Conservation (phyloP, 805 yeast genomes). For the Candida insectorum region DNA sequence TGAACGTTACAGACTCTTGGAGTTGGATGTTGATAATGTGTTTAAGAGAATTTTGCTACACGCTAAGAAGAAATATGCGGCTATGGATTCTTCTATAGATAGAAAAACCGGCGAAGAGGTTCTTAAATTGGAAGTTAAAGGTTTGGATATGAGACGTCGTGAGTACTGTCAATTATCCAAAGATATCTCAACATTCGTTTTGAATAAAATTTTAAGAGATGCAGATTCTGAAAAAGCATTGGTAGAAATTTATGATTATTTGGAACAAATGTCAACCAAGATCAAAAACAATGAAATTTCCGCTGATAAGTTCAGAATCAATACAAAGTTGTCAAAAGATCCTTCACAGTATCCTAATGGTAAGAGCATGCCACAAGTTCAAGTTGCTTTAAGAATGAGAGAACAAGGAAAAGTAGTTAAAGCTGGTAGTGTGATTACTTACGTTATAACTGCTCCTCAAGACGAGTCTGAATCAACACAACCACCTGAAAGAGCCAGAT, state of each 20-base stretch:
- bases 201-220: slow-evolving; percentile 68
- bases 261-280: slow-evolving; percentile 56
- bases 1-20: slow-evolving; percentile 81
- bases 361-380: slow-evolving; percentile 82
- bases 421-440: slow-evolving; percentile 89
- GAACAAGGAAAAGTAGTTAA: slow-evolving; percentile 82
- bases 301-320: slow-evolving; percentile 70
- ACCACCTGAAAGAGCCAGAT: slow-evolving; percentile 70
- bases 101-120: slow-evolving; percentile 50
- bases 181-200: slow-evolving; percentile 74
- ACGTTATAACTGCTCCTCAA: slow-evolving; percentile 56
- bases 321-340: slow-evolving; percentile 86
- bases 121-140: slow-evolving; percentile 80
- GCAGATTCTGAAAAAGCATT: slow-evolving; percentile 75
- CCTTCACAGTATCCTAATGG: slow-evolving; percentile 81
- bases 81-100: slow-evolving; percentile 59
- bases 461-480: slow-evolving; percentile 31
- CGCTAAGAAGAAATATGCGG: slow-evolving; percentile 98
- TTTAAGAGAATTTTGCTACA: slow-evolving; percentile 80
- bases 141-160: slow-evolving; percentile 95
- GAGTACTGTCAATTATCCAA: slow-evolving; percentile 93
- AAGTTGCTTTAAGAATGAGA: slow-evolving; percentile 79
- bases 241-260: slow-evolving; percentile 64
- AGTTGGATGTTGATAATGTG: slow-evolving; percentile 92
- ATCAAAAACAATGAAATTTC: slow-evolving; percentile 60